A percentile compares a stretch with the other conserved stretches of the same genome.
phyloP scores from a whole-genome alignment of 31 red algal genomes.

The Bonnemaisonia californica region DNA sequence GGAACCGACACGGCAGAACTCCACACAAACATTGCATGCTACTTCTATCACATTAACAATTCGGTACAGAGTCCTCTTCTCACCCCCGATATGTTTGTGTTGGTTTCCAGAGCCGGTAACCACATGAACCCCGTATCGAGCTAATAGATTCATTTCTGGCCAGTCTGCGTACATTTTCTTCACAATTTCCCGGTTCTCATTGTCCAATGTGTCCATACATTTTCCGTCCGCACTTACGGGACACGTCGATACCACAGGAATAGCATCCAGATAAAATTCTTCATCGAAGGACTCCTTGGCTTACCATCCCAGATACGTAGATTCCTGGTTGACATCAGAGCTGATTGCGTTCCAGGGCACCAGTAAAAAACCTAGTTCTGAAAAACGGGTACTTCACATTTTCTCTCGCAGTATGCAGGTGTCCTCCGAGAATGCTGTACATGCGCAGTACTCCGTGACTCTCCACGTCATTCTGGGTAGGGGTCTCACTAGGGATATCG shows the following conservation, averaged over 20 bases:
- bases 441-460: neutral
- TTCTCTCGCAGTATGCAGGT: neutral
- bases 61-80: neutral
- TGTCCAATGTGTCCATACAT: neutral
- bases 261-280: neutral
- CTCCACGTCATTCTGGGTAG: neutral
- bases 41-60: neutral
- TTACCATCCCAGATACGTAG: neutral
- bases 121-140: neutral
- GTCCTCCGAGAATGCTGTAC: neutral
- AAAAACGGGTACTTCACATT: neutral
- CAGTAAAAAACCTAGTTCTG: conserved; percentile 3
- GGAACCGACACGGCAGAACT: neutral
- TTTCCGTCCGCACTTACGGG: neutral
- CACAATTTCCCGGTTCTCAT: neutral
- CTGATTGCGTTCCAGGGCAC: neutral
- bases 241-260: neutral
- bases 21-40: neutral
- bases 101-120: neutral
- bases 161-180: neutral
- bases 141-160: neutral
- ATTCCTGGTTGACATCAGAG: neutral
- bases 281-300: neutral
- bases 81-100: neutral
- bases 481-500: neutral